Conservation (phyloP, 805 yeast genomes). For the Torulaspora franciscae region DNA sequence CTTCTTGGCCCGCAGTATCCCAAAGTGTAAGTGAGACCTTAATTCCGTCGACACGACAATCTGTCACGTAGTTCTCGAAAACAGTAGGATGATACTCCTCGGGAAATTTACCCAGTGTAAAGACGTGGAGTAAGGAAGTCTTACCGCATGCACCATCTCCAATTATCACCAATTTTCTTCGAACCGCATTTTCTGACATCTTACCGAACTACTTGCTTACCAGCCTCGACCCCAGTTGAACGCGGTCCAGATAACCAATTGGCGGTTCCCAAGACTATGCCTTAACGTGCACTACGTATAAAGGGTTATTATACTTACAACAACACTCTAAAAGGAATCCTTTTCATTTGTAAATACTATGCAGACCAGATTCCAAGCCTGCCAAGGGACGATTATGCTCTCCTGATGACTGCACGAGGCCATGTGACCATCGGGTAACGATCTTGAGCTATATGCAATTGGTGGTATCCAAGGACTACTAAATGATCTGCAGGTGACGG, state of each 20-base stretch:
- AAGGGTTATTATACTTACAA: neutral
- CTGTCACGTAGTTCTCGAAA: slow-evolving; percentile 90
- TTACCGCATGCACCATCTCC: slow-evolving; percentile 97
- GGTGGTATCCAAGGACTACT: neutral
- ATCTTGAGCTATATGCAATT: neutral
- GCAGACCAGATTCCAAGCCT: neutral
- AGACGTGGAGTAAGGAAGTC: slow-evolving; percentile 83
- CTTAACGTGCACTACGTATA: too few relatives aligned
- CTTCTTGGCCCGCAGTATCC: slow-evolving; percentile 98
- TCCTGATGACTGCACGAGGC: neutral
- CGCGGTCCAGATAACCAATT: too few relatives aligned
- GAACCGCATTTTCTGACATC: slow-evolving; percentile 38
- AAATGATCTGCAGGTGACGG: neutral
- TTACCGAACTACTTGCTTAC: neutral
- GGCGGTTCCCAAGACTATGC: too few relatives aligned
- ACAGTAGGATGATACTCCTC: slow-evolving; percentile 92
- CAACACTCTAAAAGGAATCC: neutral
- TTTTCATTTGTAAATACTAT: neutral
- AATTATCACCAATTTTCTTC: slow-evolving; percentile 79
- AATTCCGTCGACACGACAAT: slow-evolving; percentile 89
- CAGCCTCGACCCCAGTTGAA: too few relatives aligned
- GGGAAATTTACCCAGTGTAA: slow-evolving; percentile 89
- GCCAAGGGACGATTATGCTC: neutral
- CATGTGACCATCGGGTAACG: neutral
- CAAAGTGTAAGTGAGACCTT: slow-evolving; percentile 83